These are phyloP conservation scores for Cruciata laevipes DNA, from an alignment of 257 asterid genomes.

Conservation along the genomic window DNA sequence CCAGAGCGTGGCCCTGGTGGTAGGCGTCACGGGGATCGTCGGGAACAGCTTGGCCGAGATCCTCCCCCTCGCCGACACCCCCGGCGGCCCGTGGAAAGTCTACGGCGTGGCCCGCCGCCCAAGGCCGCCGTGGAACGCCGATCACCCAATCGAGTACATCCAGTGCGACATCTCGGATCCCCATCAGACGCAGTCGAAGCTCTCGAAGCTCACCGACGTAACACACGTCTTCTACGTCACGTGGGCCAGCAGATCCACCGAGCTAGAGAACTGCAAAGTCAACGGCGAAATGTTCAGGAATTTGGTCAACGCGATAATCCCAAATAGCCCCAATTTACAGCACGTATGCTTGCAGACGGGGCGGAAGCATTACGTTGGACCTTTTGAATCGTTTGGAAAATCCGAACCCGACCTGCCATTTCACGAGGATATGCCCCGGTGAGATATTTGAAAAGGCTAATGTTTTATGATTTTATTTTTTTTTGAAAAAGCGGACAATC, in stretches of 20 bases:
- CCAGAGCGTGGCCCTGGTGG: neutral
- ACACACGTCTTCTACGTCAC: neutral
- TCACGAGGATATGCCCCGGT: neutral
- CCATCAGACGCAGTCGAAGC: neutral
- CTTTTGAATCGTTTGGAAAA: neutral
- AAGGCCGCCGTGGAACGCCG: too few species aligned
- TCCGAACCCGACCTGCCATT: neutral
- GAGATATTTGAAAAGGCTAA: too few species aligned
- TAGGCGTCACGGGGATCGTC: neutral
- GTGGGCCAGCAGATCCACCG: neutral
- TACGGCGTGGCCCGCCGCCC: too few species aligned
- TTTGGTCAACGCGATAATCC: neutral
- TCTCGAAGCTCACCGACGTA: neutral
- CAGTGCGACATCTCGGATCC: constrained; percentile 1
- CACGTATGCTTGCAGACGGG: neutral
- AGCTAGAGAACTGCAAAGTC: neutral
- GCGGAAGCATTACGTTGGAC: neutral
- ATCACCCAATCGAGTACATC: neutral
- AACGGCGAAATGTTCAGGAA: neutral
- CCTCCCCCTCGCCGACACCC: neutral
- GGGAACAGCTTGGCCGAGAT: neutral
- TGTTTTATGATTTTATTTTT: too few species aligned
- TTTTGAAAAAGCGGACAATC: too few species aligned
- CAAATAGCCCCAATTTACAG: neutral
- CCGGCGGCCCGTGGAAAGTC: neutral